Percentiles rank a stretch among this genome's conserved stretches.
phyloP scores from a whole-genome alignment of 805 yeast species.

The Schwanniomyces sp. region DNA sequence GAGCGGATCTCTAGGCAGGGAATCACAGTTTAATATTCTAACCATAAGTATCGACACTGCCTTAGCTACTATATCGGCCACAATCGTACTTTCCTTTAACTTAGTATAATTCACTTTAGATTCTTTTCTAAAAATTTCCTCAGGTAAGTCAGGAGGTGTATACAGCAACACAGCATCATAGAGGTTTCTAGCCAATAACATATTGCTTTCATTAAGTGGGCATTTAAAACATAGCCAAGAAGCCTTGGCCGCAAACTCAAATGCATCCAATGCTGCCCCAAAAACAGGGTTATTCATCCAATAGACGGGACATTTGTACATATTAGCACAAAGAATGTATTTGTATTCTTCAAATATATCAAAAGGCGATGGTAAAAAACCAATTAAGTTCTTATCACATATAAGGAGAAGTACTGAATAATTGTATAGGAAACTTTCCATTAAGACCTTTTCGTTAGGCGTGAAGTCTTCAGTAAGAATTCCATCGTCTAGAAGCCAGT shows the following conservation, averaged over 20 bases:
- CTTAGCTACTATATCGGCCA: conserved; percentile 1
- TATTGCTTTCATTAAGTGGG: neutral
- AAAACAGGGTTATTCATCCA: conserved; percentile 6
- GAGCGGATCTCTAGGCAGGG: neutral
- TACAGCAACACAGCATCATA: neutral
- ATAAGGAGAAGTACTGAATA: conserved; percentile 3
- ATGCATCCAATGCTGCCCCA: conserved; percentile 4
- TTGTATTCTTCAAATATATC: conserved; percentile 4
- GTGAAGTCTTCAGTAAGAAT: neutral
- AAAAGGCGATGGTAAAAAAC: conserved; percentile 4
- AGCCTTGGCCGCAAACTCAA: conserved; percentile 6
- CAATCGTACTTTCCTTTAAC: conserved; percentile 1
- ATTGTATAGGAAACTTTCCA: conserved; percentile 3
- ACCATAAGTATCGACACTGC: neutral
- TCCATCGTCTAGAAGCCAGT: neutral
- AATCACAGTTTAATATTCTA: neutral
- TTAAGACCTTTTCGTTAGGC: conserved; percentile 1
- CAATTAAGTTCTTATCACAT: neutral
- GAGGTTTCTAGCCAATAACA: neutral
- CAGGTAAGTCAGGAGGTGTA: neutral
- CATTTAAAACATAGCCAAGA: conserved; percentile 5
- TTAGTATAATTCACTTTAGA: neutral
- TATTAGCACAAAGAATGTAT: neutral
- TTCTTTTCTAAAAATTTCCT: neutral
- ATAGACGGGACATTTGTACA: neutral